Conservation (phyloP, 345 rosid species). For the Punica granatum region DNA sequence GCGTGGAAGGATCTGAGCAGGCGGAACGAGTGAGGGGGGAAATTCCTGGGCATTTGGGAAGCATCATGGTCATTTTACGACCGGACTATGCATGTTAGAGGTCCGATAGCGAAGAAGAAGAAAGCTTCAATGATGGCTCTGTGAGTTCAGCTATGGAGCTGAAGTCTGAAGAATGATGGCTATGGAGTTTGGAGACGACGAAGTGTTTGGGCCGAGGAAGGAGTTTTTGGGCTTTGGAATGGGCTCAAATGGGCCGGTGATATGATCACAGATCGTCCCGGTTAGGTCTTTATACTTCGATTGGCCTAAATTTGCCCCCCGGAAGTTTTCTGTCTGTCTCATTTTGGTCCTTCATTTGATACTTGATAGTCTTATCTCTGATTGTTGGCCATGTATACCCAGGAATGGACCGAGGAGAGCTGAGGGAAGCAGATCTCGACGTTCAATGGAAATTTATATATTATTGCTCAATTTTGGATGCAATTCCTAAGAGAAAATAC, state of each 20-base stretch:
- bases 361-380: not conserved
- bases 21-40: constrained; percentile 11
- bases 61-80: constrained; percentile 2
- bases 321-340: not conserved
- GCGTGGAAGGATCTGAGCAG: constrained; percentile 10
- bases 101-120: not conserved
- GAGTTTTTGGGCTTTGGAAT: not conserved
- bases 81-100: not conserved
- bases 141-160: not conserved
- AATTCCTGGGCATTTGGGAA: constrained; percentile 32
- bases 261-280: not conserved
- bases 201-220: not conserved
- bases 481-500: no score
- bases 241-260: not conserved
- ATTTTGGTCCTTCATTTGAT: not conserved
- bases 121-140: not conserved
- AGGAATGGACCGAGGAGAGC: no score
- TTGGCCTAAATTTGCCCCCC: not conserved
- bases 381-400: no score
- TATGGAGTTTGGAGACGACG: not conserved
- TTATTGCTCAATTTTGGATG: no score
- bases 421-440: no score
- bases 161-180: not conserved
- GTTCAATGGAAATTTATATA: no score
- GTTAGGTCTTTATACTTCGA: not conserved